These are phyloP conservation scores for Centaurea solstitialis DNA, from an alignment of 129 eudicot species.

Conservation along the genomic window DNA sequence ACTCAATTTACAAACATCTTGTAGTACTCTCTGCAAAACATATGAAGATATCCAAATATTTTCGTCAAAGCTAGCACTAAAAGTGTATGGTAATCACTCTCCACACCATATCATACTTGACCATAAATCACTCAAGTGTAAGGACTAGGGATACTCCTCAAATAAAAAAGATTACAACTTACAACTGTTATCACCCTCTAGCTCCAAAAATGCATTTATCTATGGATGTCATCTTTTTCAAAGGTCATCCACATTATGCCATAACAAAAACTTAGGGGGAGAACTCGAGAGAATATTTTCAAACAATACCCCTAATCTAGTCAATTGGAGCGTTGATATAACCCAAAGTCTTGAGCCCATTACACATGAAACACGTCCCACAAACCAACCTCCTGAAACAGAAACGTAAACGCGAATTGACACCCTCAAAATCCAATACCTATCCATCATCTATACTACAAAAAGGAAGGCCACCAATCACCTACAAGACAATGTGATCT, in stretches of 20 bases:
- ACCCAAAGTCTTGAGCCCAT: not conserved
- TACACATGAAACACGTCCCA: too few species aligned
- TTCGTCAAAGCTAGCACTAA: not conserved
- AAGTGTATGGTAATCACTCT: not conserved
- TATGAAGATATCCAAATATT: not conserved
- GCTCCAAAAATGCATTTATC: too few species aligned
- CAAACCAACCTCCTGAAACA: not conserved
- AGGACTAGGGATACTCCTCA: not conserved
- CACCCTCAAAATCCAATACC: not conserved
- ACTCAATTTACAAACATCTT: not conserved
- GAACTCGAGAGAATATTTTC: too few species aligned
- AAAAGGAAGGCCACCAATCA: too few species aligned
- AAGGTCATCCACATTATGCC: too few species aligned
- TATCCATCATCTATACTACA: too few species aligned
- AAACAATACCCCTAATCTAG: too few species aligned
- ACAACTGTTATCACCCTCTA: not conserved
- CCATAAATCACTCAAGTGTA: not conserved
- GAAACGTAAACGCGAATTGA: not conserved
- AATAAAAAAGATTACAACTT: not conserved
- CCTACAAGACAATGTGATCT: too few species aligned
- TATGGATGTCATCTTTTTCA: too few species aligned
- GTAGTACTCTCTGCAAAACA: not conserved
- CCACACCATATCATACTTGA: not conserved
- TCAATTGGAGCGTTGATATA: not conserved
- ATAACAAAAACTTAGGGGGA: too few species aligned